Base-by-base conservation (phyloP, 208 protist genomes). In the Trypanosoma mega region DNA sequence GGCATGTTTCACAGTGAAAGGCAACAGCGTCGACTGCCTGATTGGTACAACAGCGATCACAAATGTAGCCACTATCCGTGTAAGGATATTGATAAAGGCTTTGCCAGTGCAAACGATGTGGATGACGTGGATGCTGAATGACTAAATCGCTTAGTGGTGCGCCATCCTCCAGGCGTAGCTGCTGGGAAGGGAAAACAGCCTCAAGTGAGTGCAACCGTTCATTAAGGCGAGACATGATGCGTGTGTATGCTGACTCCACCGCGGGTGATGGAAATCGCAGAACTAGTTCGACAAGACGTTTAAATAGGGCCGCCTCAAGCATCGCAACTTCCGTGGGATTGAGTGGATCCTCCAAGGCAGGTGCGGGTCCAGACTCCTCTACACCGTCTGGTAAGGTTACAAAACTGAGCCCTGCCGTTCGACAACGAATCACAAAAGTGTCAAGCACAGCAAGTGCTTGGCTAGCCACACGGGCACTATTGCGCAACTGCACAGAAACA, bases 1-100 rank as follows among this genome's bases (percentile, higher is more conserved):
- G 67, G 68, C 87, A 94, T 6, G 49, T 30, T 24, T 61, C 41
- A 55, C 87, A 94, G 66, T 87, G 81, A 54, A 82, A 94, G 60
- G 72, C 76, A 57, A 77, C 72, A 52, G 54, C 53, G 23, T 72
- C 61, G 24, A 36, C 24, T 7, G 34, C 18, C 2, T 36, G 30
- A 27, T 14, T 26, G 7, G 65, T 61, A 11, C 66, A 54, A 63
- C 80, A 85, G 27, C 74, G 49, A 44, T 74, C 67, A 58, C 87
- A 94, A 18, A 80, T 49, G 68, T 63, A 85, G 56, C 76, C 67
- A 52, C 64, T 61, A 12, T 75, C 53, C 31, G 53, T 52, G 72
- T 90, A 94, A 24, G 67, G 58, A 36, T 65, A 39, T 4, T 78
- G 57, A 2, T 36, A 61, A 4, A 87, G 57, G 54, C 80, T 77